phyloP scores from a whole-genome alignment of 2,329 filamentous ascomycete genomes.

The Penicillium sp. region DNA sequence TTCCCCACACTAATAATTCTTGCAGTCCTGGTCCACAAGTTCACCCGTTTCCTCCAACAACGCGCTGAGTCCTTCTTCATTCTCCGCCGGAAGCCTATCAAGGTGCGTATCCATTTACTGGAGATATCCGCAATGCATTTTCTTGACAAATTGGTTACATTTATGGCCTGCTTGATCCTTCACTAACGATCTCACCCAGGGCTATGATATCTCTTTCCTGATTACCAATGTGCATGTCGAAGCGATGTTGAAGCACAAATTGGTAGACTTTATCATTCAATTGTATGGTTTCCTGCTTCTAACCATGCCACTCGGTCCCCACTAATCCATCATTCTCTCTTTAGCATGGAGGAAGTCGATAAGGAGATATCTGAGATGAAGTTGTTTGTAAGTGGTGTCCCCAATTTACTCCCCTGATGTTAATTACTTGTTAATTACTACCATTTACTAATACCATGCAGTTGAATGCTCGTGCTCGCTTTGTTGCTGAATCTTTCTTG shows the following conservation, averaged over 20 bases:
- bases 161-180: background rate
- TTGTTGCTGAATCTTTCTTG: slow-evolving; percentile 96
- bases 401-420: background rate
- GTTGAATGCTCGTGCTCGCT: slow-evolving; percentile 95
- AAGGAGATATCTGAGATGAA: slow-evolving; percentile 99
- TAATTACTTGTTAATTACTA: background rate
- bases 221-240: slow-evolving; percentile 99
- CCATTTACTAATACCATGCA: slow-evolving; percentile 42
- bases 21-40: slow-evolving; percentile 85
- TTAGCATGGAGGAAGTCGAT: slow-evolving; percentile 91
- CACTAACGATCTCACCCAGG: slow-evolving; percentile 50
- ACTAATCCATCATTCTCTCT: background rate
- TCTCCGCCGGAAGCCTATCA: slow-evolving; percentile 88
- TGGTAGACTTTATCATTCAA: slow-evolving; percentile 98
- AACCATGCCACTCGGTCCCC: background rate
- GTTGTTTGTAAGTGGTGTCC: slow-evolving; percentile 72
- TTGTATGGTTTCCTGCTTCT: slow-evolving; percentile 50
- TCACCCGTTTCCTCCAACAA: slow-evolving; percentile 93
- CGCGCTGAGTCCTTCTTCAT: slow-evolving; percentile 97
- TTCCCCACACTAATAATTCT: background rate
- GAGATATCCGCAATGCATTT: background rate
- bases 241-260: slow-evolving; percentile 97
- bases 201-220: slow-evolving; percentile 97
- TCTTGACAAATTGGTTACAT: background rate
- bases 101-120: slow-evolving; percentile 55